Evolutionary conservation across 306 rosid species (phyloP).

Genomic region (Dryas alaskensis): DNA sequence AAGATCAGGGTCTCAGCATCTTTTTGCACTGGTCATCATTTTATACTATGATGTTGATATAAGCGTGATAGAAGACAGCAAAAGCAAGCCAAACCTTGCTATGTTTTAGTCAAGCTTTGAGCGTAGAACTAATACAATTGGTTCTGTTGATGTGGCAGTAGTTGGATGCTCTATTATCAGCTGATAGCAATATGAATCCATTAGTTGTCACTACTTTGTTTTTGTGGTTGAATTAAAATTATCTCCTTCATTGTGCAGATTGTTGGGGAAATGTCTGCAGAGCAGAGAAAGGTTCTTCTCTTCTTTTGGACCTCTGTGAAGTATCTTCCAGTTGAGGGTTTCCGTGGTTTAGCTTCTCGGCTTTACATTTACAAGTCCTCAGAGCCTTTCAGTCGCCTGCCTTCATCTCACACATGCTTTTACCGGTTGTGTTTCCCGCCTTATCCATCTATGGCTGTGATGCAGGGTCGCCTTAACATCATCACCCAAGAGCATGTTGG

Average conservation of each 20-base stretch:
- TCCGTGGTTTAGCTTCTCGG: slow-evolving; percentile 65
- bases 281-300: slow-evolving; percentile 73
- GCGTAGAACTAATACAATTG: not conserved
- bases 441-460: slow-evolving; percentile 51
- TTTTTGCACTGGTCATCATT: not conserved
- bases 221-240: slow-evolving; percentile 8
- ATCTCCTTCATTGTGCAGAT: slow-evolving; percentile 42
- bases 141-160: not conserved
- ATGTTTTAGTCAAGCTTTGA: not conserved
- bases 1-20: not conserved
- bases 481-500: slow-evolving; percentile 87
- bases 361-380: slow-evolving; percentile 55
- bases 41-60: not conserved
- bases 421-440: slow-evolving; percentile 68
- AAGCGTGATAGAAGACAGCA: not conserved
- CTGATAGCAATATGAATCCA: not conserved
- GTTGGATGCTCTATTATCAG: not conserved
- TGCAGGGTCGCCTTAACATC: slow-evolving; percentile 60
- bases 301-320: slow-evolving; percentile 90
- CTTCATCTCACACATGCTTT: slow-evolving; percentile 87
- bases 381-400: slow-evolving; percentile 53
- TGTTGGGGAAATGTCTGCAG: slow-evolving; percentile 65
- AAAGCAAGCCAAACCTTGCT: not conserved
- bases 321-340: slow-evolving; percentile 91
- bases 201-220: slow-evolving; percentile 7